Evolutionary conservation across 2,329 filamentous ascomycete species (phyloP).

Genomic region (Epichloe amarillans): DNA sequence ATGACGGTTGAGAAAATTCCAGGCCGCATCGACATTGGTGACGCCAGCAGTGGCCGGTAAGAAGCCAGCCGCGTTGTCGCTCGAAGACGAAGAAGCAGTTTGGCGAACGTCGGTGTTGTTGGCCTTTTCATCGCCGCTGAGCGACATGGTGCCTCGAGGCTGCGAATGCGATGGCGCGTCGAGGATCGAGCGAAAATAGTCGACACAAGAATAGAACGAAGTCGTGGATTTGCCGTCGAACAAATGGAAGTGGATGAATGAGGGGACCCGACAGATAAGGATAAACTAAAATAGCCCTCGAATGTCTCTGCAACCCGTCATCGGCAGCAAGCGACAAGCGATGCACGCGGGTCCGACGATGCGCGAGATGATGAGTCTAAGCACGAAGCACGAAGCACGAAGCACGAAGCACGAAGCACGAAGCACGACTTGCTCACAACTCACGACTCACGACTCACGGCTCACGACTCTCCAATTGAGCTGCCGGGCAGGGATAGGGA

Average conservation of each 20-base stretch:
- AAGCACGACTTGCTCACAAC: background rate
- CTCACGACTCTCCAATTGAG: background rate
- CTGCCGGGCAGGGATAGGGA: background rate
- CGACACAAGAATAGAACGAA: background rate
- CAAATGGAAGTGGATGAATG: background rate
- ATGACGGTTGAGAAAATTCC: conserved; percentile 30
- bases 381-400: background rate
- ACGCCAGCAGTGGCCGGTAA: conserved; percentile 2
- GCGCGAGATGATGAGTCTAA: background rate
- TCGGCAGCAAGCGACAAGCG: background rate
- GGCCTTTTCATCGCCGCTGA: conserved; percentile 12
- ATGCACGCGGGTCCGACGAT: background rate
- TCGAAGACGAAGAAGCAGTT: conserved; percentile 12
- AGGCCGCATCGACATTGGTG: conserved; percentile 29
- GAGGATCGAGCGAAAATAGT: background rate
- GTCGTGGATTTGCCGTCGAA: background rate
- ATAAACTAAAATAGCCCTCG: background rate
- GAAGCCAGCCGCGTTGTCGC: conserved; percentile 2
- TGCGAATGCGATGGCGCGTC: background rate
- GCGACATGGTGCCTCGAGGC: conserved; percentile 12
- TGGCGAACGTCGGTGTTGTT: conserved; percentile 8
- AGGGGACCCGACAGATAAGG: background rate
- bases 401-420: background rate
- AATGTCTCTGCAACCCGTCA: background rate
- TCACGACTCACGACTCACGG: background rate